Evolutionary conservation across 768 basidiomycete species (phyloP), one percentile per base, ranked within the genome.

Genomic region (Termitomyces sp.): DNA sequence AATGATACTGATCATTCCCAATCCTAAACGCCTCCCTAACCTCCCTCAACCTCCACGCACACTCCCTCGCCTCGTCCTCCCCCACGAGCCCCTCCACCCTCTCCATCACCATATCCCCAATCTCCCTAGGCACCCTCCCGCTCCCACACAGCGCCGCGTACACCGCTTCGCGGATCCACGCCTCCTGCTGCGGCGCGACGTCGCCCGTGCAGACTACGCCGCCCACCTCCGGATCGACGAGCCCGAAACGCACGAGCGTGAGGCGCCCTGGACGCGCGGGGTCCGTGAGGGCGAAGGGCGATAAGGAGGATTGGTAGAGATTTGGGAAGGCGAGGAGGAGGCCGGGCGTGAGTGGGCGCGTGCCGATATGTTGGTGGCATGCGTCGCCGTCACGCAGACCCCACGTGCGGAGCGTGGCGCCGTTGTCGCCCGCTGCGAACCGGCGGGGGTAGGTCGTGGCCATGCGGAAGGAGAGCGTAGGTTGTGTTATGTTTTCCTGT

Each of bases 311-410:
- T 65, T 86, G 85, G 69, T 83, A 85, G 46, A 84, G 79, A 67
- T 86, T 86, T 15, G 85, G 85, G 62, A 82, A 85, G 43, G 77
- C 76, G 43, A 85, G 65, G 40, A 71, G 73, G 38, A 81, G 70
- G 6, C 77, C 79, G 15, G 65, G 53, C 1, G 62, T 68, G 20
- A 82, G 69, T 2, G 73, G 70, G 14, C 78, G 72, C 20, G 72
- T 64, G 17, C 81, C 81, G 42, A 83, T 69, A 63, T 78, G 71
- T 68, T 86, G 83, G 59, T 81, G 78, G 61, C 79, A 80, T 2
- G 79, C 70, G 60, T 81, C 79, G 2, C 77, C 76, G 56, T 81
- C 72, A 20, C 68, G 69, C 9, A 86, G 64, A 10, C 82, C 83
- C 83, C 83, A 85, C 0, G 79, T 81, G 43, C 79, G 77, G 25